A percentile compares a stretch with the other conserved stretches of the same genome.
phyloP scores from a whole-genome alignment of 305 asterid species.

The Fraxinus sp. region DNA sequence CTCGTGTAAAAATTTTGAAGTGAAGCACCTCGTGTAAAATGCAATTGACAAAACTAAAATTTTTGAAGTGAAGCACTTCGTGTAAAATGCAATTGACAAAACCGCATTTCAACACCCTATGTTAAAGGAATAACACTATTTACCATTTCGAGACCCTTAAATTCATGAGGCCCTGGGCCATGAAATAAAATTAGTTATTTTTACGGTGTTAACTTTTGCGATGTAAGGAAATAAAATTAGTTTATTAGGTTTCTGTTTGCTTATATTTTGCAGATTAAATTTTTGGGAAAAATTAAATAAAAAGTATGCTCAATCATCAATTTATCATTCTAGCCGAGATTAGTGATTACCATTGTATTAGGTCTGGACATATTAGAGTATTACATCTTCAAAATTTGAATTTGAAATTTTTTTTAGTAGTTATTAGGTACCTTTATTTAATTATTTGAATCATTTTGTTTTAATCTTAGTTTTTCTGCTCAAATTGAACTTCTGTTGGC shows the following conservation, averaged over 20 bases:
- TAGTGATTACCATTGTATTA: background rate
- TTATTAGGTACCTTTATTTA: background rate
- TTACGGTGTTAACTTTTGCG: background rate
- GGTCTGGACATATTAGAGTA: background rate
- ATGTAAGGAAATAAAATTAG: background rate
- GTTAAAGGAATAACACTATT: background rate
- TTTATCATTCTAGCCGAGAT: background rate
- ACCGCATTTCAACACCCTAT: background rate
- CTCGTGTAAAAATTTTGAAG: no score
- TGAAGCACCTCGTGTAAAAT: background rate
- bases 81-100: background rate
- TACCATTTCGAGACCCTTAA: no score
- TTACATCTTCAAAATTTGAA: background rate
- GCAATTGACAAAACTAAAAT: no score
- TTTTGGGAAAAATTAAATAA: background rate
- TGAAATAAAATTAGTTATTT: no score
- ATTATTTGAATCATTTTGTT: background rate
- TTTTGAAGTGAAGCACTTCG: no score
- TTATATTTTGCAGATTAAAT: background rate
- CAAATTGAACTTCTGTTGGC: background rate
- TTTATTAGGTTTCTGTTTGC: background rate
- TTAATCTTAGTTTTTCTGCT: background rate
- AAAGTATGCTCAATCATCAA: background rate
- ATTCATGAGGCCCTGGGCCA: no score
- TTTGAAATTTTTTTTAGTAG: background rate